These are phyloP conservation scores for Papiliotrema flavescens DNA, from an alignment of 1,284 basidiomycete genomes.

Conservation along the genomic window DNA sequence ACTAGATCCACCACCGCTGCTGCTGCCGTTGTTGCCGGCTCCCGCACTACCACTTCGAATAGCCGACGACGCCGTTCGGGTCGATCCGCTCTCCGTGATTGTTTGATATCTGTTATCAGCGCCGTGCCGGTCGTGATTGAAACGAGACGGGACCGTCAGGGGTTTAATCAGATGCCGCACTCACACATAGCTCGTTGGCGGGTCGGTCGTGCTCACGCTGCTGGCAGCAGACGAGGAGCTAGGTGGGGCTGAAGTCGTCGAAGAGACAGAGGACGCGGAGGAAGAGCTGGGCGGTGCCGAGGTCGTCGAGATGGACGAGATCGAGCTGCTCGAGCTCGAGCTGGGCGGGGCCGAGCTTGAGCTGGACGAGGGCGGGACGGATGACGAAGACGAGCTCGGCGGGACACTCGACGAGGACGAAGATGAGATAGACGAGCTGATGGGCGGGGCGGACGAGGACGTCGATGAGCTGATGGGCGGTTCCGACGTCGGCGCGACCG, in stretches of 20 bases:
- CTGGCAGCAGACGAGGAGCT: background rate
- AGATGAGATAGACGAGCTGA: constrained; percentile 1
- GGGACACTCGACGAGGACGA: constrained; percentile 6
- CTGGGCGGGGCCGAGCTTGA: background rate
- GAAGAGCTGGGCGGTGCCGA: background rate
- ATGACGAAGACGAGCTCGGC: background rate
- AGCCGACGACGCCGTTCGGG: constrained; percentile 1
- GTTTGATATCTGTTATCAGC: background rate
- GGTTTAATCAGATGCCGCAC: background rate
- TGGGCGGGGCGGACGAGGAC: background rate
- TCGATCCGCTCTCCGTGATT: constrained; percentile 1
- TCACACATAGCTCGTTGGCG: constrained; percentile 5
- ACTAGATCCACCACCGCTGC: constrained; percentile 6
- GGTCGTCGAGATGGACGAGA: constrained; percentile 7
- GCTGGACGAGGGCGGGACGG: background rate
- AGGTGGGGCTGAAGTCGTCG: constrained; percentile 9
- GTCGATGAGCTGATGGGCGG: background rate
- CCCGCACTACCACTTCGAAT: background rate
- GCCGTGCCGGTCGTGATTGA: background rate
- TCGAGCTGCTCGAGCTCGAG: constrained; percentile 1
- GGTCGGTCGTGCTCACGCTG: background rate
- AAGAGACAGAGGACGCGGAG: background rate
- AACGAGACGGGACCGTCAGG: background rate
- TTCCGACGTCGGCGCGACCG: background rate
- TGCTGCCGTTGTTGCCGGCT: background rate